Evolutionary conservation across 2,329 filamentous ascomycete species (phyloP).

Genomic region (Ilyonectria mors-panacis): DNA sequence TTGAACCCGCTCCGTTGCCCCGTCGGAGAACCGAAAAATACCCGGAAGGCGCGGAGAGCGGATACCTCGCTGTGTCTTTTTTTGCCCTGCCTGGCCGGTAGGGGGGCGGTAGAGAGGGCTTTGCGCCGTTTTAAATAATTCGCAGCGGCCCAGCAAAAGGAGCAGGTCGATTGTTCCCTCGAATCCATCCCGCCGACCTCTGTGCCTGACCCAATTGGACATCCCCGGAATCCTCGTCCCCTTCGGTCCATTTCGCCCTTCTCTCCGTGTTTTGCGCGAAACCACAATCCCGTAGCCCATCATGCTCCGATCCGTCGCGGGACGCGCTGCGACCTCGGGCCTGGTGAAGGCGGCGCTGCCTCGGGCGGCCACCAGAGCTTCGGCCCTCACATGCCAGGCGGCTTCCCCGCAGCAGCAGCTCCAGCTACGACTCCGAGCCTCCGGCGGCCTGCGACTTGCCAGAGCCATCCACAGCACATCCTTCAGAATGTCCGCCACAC

Average conservation of each 20-base stretch:
- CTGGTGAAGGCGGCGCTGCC: conserved; percentile 44
- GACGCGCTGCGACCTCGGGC: conserved; percentile 46
- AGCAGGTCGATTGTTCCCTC: conserved; percentile 13
- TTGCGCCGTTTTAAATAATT: conserved; percentile 2
- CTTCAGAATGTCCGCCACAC: conserved; percentile 69
- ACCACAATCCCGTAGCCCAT: conserved; percentile 32
- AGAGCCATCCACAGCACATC: conserved; percentile 61
- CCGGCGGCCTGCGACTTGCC: conserved; percentile 40
- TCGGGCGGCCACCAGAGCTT: conserved; percentile 43
- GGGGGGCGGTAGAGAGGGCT: background rate
- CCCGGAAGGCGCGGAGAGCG: conserved; percentile 32
- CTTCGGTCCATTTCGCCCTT: conserved; percentile 30
- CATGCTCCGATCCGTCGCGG: conserved; percentile 48
- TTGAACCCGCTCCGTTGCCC: conserved; percentile 13
- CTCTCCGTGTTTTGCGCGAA: conserved; percentile 11
- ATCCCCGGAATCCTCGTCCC: background rate
- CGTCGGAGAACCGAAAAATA: conserved; percentile 37
- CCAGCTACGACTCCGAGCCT: conserved; percentile 38
- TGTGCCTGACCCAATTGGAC: conserved; percentile 34
- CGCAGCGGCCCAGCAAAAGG: conserved; percentile 6
- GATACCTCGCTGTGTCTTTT: conserved; percentile 23
- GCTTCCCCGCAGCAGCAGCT: conserved; percentile 42
- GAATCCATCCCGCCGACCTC: conserved; percentile 18
- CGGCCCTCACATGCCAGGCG: conserved; percentile 43
- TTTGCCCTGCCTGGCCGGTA: background rate